These are phyloP conservation scores for Durusdinium trenchii DNA, from an alignment of 73 alveolate genomes.

Conservation along the genomic window DNA sequence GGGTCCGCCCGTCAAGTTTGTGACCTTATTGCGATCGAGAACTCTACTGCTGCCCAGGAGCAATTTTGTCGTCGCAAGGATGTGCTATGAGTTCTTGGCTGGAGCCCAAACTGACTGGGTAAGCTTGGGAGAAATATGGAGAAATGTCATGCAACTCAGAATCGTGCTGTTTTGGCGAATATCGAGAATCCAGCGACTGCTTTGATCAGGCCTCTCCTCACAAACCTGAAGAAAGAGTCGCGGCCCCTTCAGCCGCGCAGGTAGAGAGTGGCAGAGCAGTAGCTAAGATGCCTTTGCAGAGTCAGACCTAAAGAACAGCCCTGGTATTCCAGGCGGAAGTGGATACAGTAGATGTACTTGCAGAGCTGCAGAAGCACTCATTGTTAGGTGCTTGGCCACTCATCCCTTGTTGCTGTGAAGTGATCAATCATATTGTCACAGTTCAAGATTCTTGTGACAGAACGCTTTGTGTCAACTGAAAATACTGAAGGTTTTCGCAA, in stretches of 20 bases:
- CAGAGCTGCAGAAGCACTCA: constrained; percentile 7
- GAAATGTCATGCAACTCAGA: too few relatives aligned
- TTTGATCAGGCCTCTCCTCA: not conserved
- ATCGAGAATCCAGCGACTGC: not conserved
- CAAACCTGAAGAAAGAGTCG: not conserved
- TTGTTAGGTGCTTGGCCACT: not conserved
- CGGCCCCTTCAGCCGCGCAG: not conserved
- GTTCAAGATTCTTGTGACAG: too few relatives aligned
- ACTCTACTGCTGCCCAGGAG: constrained; percentile 48
- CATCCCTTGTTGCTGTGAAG: too few relatives aligned
- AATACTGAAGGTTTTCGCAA: constrained; percentile 22
- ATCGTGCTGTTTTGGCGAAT: too few relatives aligned
- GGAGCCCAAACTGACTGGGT: not conserved
- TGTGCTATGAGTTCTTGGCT: constrained; percentile 75
- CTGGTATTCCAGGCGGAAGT: not conserved
- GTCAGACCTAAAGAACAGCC: not conserved
- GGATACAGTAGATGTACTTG: not conserved
- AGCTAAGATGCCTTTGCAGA: too few relatives aligned
- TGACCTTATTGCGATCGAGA: too few relatives aligned
- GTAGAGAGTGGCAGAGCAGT: not conserved
- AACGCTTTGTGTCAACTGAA: too few relatives aligned
- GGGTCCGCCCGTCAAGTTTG: too few relatives aligned
- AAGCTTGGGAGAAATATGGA: not conserved
- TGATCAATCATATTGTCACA: too few relatives aligned
- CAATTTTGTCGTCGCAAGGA: constrained; percentile 60